Percentiles rank a stretch among this genome's conserved stretches.
These are phyloP conservation scores for Solanum bulbocastanum DNA, from an alignment of 257 asterid genomes.

Conservation along the genomic window DNA sequence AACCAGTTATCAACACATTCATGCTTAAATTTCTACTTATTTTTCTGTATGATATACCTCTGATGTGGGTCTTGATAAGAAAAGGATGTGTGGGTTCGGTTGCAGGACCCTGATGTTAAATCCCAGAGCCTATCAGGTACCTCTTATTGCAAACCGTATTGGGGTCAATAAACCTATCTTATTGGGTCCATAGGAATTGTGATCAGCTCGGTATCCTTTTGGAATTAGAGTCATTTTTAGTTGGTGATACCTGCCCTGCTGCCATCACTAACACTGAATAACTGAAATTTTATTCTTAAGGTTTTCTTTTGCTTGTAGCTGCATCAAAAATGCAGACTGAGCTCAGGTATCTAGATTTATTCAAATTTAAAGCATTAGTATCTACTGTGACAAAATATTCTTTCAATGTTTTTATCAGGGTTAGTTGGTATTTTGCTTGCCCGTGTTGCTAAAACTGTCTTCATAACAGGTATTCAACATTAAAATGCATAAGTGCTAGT, in stretches of 20 bases:
- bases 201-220: not conserved
- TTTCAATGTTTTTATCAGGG: constrained; percentile 39
- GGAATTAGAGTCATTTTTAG: not conserved
- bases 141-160: not conserved
- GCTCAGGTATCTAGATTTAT: not conserved
- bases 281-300: not conserved
- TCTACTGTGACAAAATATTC: constrained; percentile 8
- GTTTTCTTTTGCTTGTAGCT: not conserved
- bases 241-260: not conserved
- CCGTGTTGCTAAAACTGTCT: constrained; percentile 70
- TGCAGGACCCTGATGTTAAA: not conserved
- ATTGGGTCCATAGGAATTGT: not conserved
- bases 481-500: not conserved
- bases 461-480: constrained; percentile 55
- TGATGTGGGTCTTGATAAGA: not conserved
- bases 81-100: not conserved
- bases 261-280: not conserved
- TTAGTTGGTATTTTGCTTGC: constrained; percentile 89
- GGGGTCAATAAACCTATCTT: not conserved
- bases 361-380: not conserved
- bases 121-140: not conserved
- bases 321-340: not conserved
- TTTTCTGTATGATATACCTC: not conserved
- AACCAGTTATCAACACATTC: not conserved
- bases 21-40: not conserved